Conservation (phyloP, 2,329 filamentous ascomycete species). For the Arthrobotrys megalospora region DNA sequence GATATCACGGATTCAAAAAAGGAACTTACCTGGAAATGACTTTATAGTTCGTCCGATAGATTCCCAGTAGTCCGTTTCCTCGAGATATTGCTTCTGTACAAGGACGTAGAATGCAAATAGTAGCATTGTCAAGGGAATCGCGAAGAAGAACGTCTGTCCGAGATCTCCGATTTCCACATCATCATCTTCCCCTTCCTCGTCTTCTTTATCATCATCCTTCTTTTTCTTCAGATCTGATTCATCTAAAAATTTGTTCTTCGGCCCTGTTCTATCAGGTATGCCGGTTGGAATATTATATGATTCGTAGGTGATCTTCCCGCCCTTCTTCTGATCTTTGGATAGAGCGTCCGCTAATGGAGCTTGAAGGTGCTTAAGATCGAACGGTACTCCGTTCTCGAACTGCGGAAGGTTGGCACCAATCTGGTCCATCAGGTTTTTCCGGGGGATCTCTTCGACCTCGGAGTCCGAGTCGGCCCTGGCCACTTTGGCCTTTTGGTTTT, state of each 20-base stretch:
- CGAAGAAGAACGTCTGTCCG: conserved; percentile 70
- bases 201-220: conserved; percentile 61
- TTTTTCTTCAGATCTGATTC: conserved; percentile 60
- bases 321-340: conserved; percentile 64
- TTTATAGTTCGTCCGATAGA: conserved; percentile 72
- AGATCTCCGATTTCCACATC: conserved; percentile 69
- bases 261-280: conserved; percentile 60
- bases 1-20: no score
- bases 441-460: conserved; percentile 65
- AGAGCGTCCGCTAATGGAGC: conserved; percentile 72
- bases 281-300: conserved; percentile 51
- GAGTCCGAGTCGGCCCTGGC: conserved; percentile 68
- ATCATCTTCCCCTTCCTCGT: conserved; percentile 66
- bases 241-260: conserved; percentile 60
- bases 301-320: conserved; percentile 64
- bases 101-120: conserved; percentile 85
- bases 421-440: conserved; percentile 80
- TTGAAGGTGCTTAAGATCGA: conserved; percentile 64
- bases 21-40: conserved; percentile 71
- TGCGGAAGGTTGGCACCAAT: conserved; percentile 73
- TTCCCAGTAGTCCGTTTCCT: conserved; percentile 74
- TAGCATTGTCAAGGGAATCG: conserved; percentile 76
- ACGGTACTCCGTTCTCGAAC: conserved; percentile 43
- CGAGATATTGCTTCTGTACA: conserved; percentile 83
- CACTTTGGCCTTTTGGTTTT: conserved; percentile 59